Percentiles rank a stretch among this genome's conserved stretches.
These are phyloP conservation scores for Entonaema liquescens DNA, from an alignment of 495 filamentous ascomycete species.

Conservation along the genomic window DNA sequence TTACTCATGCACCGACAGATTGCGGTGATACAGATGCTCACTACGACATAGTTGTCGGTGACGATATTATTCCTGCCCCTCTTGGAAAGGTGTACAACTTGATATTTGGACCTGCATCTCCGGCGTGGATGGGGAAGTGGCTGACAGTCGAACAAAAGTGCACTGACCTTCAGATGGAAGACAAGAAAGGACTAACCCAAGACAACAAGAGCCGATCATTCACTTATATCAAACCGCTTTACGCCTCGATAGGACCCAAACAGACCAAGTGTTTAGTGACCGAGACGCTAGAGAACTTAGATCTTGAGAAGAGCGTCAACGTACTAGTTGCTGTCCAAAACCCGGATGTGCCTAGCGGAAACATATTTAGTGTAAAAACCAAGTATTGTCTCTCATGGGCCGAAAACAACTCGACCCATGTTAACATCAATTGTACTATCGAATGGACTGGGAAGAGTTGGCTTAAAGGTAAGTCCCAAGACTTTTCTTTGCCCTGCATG, in stretches of 20 bases:
- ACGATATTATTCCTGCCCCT: constrained; percentile 86
- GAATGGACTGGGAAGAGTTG: constrained; percentile 99
- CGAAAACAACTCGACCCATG: constrained; percentile 79
- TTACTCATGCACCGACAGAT: constrained; percentile 81
- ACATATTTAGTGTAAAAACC: constrained; percentile 89
- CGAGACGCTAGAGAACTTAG: constrained; percentile 80
- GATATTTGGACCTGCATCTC: constrained; percentile 82
- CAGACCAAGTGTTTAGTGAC: constrained; percentile 95
- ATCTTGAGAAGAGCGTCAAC: constrained; percentile 86
- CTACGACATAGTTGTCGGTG: constrained; percentile 84
- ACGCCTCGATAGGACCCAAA: constrained; percentile 84
- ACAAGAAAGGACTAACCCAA: constrained; percentile 76
- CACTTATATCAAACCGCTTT: constrained; percentile 91
- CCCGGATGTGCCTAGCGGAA: constrained; percentile 94
- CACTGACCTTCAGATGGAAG: constrained; percentile 83
- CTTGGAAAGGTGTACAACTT: constrained; percentile 91
- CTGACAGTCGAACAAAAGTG: constrained; percentile 88
- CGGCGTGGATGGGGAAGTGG: constrained; percentile 83
- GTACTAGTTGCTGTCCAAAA: constrained; percentile 85
- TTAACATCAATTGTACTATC: constrained; percentile 86
- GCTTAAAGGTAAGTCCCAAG: constrained; percentile 78
- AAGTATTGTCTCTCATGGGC: constrained; percentile 95
- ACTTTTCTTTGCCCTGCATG: constrained; percentile 14
- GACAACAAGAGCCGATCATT: constrained; percentile 78
- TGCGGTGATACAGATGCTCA: constrained; percentile 79